Evolutionary conservation across 495 filamentous ascomycete genomes (phyloP).

Genomic region (Chaetomium cochliodes): DNA sequence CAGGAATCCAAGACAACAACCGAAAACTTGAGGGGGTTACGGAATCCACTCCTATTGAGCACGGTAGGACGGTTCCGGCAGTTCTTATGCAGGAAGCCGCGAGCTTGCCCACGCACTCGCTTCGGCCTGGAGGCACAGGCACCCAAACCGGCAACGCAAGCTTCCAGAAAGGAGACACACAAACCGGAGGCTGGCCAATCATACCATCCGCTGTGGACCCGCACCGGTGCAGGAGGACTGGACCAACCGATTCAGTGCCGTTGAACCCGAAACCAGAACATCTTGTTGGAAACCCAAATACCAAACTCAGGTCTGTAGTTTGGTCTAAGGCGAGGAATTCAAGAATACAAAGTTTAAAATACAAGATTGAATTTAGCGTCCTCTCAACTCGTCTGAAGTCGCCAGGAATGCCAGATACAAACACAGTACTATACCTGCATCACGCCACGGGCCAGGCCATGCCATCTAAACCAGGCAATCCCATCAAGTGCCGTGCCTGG

Average conservation of each 20-base stretch:
- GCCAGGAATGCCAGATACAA: too few species aligned
- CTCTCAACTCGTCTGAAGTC: too few species aligned
- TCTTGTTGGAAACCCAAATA: too few species aligned
- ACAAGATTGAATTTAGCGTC: too few species aligned
- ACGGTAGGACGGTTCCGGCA: slow-evolving; percentile 3
- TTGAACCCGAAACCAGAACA: too few species aligned
- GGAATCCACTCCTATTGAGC: not conserved
- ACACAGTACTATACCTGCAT: too few species aligned
- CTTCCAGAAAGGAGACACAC: slow-evolving; percentile 11
- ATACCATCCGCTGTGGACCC: not conserved
- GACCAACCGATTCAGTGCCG: not conserved
- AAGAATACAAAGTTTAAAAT: too few species aligned
- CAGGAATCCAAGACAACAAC: not conserved
- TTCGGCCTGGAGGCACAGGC: slow-evolving; percentile 2
- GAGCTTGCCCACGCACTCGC: not conserved
- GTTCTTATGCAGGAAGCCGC: slow-evolving; percentile 12
- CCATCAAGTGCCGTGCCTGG: too few species aligned
- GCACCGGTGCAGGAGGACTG: not conserved
- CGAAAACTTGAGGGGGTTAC: not conserved
- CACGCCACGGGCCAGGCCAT: too few species aligned
- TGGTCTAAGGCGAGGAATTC: too few species aligned
- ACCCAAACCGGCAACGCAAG: slow-evolving; percentile 20
- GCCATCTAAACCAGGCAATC: too few species aligned
- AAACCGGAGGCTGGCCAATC: not conserved
- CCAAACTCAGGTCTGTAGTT: too few species aligned